Evolutionary conservation across 1,284 basidiomycete species (phyloP).

Genomic region (Rhodotorula sp.): DNA sequence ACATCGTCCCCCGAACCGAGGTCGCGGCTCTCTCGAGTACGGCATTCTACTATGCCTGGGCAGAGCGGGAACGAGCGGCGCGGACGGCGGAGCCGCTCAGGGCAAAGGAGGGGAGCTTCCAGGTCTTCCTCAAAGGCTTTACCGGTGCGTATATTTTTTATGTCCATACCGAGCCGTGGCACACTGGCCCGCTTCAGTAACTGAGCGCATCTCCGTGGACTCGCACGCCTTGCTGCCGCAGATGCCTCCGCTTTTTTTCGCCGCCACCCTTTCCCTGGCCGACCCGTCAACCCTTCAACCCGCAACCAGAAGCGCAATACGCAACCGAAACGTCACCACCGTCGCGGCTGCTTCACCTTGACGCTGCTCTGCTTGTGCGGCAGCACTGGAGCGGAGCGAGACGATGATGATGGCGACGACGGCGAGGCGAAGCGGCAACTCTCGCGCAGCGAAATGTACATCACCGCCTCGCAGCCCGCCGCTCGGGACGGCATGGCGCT

Average conservation of each 20-base stretch:
- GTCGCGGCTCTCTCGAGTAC: constrained; percentile 77
- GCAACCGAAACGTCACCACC: constrained; percentile 71
- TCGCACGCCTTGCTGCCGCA: constrained; percentile 44
- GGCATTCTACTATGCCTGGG: constrained; percentile 88
- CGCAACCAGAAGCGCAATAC: neutral
- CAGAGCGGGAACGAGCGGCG: constrained; percentile 62
- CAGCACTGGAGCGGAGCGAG: constrained; percentile 70
- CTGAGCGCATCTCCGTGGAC: neutral
- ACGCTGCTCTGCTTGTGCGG: constrained; percentile 71
- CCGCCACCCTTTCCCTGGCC: constrained; percentile 82
- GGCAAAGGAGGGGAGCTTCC: constrained; percentile 86
- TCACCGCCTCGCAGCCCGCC: neutral
- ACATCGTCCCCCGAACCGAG: constrained; percentile 83
- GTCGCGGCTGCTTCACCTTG: constrained; percentile 48
- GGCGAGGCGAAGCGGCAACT: constrained; percentile 52
- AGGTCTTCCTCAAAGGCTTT: constrained; percentile 81
- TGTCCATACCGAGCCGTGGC: neutral
- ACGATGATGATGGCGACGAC: constrained; percentile 68
- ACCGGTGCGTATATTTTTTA: constrained; percentile 57
- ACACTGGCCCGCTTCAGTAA: neutral
- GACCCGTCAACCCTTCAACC: constrained; percentile 62
- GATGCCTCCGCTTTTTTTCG: constrained; percentile 85
- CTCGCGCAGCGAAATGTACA: too few species aligned
- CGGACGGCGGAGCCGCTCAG: constrained; percentile 69
- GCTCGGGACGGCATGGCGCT: neutral